These are phyloP conservation scores for Hericium coralloides DNA, from an alignment of 768 basidiomycete species.

Conservation along the genomic window DNA sequence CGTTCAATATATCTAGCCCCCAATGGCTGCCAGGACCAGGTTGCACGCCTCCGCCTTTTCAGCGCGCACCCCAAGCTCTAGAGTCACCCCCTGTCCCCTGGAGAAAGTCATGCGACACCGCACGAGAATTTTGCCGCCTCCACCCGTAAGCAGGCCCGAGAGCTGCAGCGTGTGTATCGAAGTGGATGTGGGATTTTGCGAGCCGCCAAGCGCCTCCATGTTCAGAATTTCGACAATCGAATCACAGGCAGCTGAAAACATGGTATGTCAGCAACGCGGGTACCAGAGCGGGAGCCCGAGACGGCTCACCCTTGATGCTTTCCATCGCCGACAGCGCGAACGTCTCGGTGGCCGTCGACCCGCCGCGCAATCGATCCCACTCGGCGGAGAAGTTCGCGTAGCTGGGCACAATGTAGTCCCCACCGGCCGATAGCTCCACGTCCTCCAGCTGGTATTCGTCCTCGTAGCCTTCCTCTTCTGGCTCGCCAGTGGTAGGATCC, in stretches of 20 bases:
- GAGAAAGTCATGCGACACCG: conserved; percentile 95
- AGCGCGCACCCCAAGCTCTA: conserved; percentile 86
- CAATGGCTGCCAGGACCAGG: conserved; percentile 86
- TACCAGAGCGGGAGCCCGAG: not conserved
- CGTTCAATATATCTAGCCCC: conserved; percentile 34
- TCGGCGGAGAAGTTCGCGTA: conserved; percentile 89
- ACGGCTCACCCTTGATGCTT: conserved; percentile 74
- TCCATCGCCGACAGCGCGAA: conserved; percentile 90
- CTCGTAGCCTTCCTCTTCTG: conserved; percentile 97
- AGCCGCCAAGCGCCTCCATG: conserved; percentile 95
- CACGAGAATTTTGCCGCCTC: conserved; percentile 92
- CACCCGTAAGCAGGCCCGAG: conserved; percentile 84
- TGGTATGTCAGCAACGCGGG: conserved; percentile 7
- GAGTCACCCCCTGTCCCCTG: conserved; percentile 81
- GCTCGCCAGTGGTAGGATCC: conserved; percentile 89
- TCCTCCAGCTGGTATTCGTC: conserved; percentile 99
- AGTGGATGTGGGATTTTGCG: conserved; percentile 69
- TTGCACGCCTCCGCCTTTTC: conserved; percentile 83
- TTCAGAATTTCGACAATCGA: conserved; percentile 93
- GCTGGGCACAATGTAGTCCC: conserved; percentile 91
- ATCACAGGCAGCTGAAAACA: conserved; percentile 75
- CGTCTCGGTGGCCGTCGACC: conserved; percentile 80
- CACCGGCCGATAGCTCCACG: conserved; percentile 80
- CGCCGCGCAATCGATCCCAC: conserved; percentile 86
- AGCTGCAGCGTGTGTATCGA: conserved; percentile 93